phyloP scores from a whole-genome alignment of 257 asterid species.

The Mentha longifolia region DNA sequence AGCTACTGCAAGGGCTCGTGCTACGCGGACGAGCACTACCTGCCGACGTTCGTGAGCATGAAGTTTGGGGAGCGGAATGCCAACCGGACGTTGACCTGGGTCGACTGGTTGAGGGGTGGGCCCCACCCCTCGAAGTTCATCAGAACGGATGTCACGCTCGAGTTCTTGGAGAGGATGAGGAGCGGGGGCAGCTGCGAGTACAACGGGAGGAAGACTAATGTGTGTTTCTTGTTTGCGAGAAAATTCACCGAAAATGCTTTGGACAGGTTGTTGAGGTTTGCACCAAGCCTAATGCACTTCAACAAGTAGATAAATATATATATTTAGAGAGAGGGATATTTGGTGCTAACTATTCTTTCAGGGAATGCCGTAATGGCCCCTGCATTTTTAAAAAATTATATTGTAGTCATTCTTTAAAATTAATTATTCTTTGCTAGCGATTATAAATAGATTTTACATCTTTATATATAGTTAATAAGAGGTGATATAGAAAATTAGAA shows the following conservation, averaged over 20 bases:
- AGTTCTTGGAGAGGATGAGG: constrained; percentile 59
- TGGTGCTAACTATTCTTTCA: constrained; percentile 32
- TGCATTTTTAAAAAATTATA: constrained; percentile 26
- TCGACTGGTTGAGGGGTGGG: constrained; percentile 87
- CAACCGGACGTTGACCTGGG: constrained; percentile 71
- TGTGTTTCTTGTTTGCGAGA: constrained; percentile 84
- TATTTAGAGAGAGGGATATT: background rate
- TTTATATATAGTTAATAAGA: no score
- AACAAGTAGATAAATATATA: constrained; percentile 26
- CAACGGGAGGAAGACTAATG: constrained; percentile 57
- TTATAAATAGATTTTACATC: no score
- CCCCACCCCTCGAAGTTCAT: constrained; percentile 70
- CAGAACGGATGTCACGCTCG: constrained; percentile 48
- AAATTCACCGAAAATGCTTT: constrained; percentile 64
- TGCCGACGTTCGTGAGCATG: constrained; percentile 69
- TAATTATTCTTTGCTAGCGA: background rate
- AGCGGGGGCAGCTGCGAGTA: constrained; percentile 57
- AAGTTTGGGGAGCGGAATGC: constrained; percentile 52
- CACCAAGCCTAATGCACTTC: constrained; percentile 78
- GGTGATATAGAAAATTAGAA: no score
- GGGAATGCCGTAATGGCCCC: constrained; percentile 28
- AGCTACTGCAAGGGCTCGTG: constrained; percentile 56
- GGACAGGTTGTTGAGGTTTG: constrained; percentile 66
- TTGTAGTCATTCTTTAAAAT: background rate
- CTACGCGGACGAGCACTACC: constrained; percentile 82